These are phyloP conservation scores for Afroboletus lepidellus DNA, from an alignment of 1,284 basidiomycete species.

Conservation along the genomic window DNA sequence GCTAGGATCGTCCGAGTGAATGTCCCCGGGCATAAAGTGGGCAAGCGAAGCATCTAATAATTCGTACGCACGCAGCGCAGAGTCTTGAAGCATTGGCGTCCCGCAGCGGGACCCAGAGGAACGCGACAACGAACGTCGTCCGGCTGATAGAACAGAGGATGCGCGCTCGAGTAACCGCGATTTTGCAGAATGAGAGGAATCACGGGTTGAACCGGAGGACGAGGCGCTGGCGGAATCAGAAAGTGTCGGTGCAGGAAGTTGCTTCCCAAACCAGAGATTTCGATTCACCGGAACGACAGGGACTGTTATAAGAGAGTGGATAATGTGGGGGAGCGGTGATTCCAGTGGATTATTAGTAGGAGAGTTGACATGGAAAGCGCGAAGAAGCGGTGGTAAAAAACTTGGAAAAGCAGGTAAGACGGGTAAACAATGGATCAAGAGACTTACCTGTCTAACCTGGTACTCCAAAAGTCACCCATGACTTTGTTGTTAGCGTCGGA, in stretches of 20 bases:
- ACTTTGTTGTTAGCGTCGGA: slow-evolving; percentile 34
- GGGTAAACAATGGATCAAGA: not conserved
- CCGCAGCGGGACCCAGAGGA: slow-evolving; percentile 46
- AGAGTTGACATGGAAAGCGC: slow-evolving; percentile 59
- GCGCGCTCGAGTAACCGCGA: slow-evolving; percentile 62
- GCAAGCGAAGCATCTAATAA: slow-evolving; percentile 61
- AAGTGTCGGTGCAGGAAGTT: slow-evolving; percentile 2
- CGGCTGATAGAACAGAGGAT: slow-evolving; percentile 50
- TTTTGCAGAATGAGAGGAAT: slow-evolving; percentile 27
- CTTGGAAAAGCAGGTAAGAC: slow-evolving; percentile 26
- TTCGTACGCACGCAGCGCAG: slow-evolving; percentile 60
- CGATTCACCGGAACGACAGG: slow-evolving; percentile 59
- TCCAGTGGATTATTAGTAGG: slow-evolving; percentile 60
- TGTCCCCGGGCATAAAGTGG: slow-evolving; percentile 63
- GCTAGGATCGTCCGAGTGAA: slow-evolving; percentile 60
- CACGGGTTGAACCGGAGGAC: slow-evolving; percentile 17
- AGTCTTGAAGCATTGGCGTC: slow-evolving; percentile 41
- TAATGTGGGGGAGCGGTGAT: slow-evolving; percentile 68
- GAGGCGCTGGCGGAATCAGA: slow-evolving; percentile 25
- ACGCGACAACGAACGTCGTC: slow-evolving; percentile 53
- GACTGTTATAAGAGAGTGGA: slow-evolving; percentile 71
- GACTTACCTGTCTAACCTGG: slow-evolving; percentile 64
- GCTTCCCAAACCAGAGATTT: slow-evolving; percentile 46
- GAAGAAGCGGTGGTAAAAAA: slow-evolving; percentile 57
- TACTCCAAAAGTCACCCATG: slow-evolving; percentile 66